phyloP scores from a whole-genome alignment of 495 filamentous ascomycete species.

The Aspergillus asperescens region DNA sequence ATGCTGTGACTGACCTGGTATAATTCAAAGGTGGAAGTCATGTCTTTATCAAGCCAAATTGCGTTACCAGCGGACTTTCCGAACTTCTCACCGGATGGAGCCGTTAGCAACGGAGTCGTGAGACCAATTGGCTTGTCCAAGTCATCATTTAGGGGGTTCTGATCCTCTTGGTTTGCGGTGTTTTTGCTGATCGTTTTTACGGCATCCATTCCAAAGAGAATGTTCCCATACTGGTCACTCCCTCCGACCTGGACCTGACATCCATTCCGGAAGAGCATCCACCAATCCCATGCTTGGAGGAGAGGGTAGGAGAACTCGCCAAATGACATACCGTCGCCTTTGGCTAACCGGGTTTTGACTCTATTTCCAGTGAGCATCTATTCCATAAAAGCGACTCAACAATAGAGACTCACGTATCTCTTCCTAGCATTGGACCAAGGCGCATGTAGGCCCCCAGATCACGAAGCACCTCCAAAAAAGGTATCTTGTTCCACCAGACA shows the following conservation, averaged over 20 bases:
- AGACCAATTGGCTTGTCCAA: slow-evolving; percentile 65
- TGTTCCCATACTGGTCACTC: slow-evolving; percentile 95
- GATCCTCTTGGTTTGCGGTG: slow-evolving; percentile 26
- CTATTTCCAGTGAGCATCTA: slow-evolving; percentile 40
- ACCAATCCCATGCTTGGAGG: slow-evolving; percentile 97
- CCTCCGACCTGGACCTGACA: slow-evolving; percentile 86
- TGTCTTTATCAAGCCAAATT: slow-evolving; percentile 79
- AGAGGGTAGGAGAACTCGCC: slow-evolving; percentile 91
- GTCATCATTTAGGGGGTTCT: slow-evolving; percentile 28
- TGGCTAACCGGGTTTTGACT: slow-evolving; percentile 73
- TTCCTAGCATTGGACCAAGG: slow-evolving; percentile 77
- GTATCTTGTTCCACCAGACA: slow-evolving; percentile 65
- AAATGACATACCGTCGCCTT: slow-evolving; percentile 86
- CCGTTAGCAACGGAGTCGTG: slow-evolving; percentile 84
- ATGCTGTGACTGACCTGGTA: slow-evolving; percentile 56
- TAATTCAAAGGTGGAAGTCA: slow-evolving; percentile 78
- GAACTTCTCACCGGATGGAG: slow-evolving; percentile 80
- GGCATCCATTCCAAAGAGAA: slow-evolving; percentile 81
- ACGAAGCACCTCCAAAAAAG: slow-evolving; percentile 66
- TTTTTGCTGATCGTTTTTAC: slow-evolving; percentile 64
- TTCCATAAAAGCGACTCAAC: not conserved
- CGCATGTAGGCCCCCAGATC: slow-evolving; percentile 66
- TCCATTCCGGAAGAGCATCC: slow-evolving; percentile 63
- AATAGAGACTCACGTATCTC: slow-evolving; percentile 69
- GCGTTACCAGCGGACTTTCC: slow-evolving; percentile 95